Evolutionary conservation across 805 yeast genomes (phyloP), one percentile per base, ranked within the genome.

Genomic region (Barnettozyma pratensis): DNA sequence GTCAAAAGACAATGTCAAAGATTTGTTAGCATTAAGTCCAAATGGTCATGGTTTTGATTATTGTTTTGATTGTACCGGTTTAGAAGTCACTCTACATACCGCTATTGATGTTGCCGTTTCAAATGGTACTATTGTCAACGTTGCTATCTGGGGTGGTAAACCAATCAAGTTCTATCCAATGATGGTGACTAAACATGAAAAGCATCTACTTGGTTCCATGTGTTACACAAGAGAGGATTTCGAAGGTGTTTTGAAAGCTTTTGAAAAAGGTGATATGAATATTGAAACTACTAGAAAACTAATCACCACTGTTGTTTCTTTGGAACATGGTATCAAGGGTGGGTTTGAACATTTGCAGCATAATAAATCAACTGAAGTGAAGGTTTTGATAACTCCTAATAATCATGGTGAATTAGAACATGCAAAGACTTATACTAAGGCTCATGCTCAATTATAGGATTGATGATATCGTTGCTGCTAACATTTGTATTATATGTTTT

Each of bases 61-160:
- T 45, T 61, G 79, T 2, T 79, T 69, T 58, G 84, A 79, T 56
- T 76, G 81, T 55, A 75, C 81, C 2, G 84, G 84, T 25, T 64
- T 79, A 8, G 75, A 72, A 45, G 71, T 73, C 7, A 81, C 86
- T 10, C 73, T 77, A 46, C 71, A 70, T 42, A 71, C 82, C 5
- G 77, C 79, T 4, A 60, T 82, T 37, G 68, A 66, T 37, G 77
- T 79, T 5, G 64, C 79, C 7, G 66, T 74, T 1, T 74, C 78
- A 6, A 72, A 77, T 52, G 87, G 87, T 41, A 68, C 70, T 3
- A 76, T 81, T n/a, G 77, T 79, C 31, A 82, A 81, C 61, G 75
- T 82, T 47, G 87, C 87, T 5, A 77, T 83, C 40, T 82, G 85
- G 85, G 80, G 82, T 25, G 70, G 73, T 41, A 66, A 71, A 36